These are phyloP conservation scores for Claviceps fusiformis DNA, from an alignment of 2,329 filamentous ascomycete genomes.

Conservation along the genomic window DNA sequence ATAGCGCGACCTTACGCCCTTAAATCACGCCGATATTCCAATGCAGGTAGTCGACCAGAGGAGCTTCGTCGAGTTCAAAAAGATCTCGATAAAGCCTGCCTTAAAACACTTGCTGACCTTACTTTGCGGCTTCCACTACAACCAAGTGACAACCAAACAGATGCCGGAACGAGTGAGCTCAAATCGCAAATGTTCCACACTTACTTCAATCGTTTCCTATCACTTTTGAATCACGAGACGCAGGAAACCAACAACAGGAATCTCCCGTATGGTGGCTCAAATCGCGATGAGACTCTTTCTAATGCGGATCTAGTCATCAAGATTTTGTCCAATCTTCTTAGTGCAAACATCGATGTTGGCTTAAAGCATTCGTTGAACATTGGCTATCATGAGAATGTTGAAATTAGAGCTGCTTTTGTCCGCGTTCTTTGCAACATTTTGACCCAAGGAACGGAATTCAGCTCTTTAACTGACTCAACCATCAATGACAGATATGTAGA, in stretches of 20 bases:
- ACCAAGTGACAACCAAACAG: slow-evolving; percentile 49
- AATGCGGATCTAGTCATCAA: slow-evolving; percentile 51
- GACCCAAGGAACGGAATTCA: slow-evolving; percentile 59
- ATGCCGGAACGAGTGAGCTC: slow-evolving; percentile 52
- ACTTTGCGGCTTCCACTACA: slow-evolving; percentile 55
- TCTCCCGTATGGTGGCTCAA: slow-evolving; percentile 18
- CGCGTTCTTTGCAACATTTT: slow-evolving; percentile 58
- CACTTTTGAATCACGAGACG: slow-evolving; percentile 46
- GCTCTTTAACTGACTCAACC: slow-evolving; percentile 51
- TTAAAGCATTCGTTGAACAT: slow-evolving; percentile 57
- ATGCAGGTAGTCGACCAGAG: slow-evolving; percentile 33
- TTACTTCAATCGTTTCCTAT: slow-evolving; percentile 58
- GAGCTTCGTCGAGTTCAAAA: slow-evolving; percentile 45
- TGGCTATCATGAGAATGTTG: slow-evolving; percentile 56
- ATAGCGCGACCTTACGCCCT: slow-evolving; percentile 47
- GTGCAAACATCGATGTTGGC: slow-evolving; percentile 58
- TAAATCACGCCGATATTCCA: slow-evolving; percentile 17
- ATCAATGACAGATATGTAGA: slow-evolving; percentile 58
- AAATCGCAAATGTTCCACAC: slow-evolving; percentile 60
- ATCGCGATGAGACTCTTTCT: slow-evolving; percentile 39
- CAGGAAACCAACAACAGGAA: slow-evolving; percentile 23
- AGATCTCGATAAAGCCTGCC: slow-evolving; percentile 52
- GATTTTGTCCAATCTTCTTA: slow-evolving; percentile 54
- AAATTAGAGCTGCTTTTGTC: slow-evolving; percentile 57
- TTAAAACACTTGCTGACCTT: slow-evolving; percentile 50